Evolutionary conservation across 202 grass and related monocot species (phyloP).

Genomic region (Schoenoplectus tabernaemontani): DNA sequence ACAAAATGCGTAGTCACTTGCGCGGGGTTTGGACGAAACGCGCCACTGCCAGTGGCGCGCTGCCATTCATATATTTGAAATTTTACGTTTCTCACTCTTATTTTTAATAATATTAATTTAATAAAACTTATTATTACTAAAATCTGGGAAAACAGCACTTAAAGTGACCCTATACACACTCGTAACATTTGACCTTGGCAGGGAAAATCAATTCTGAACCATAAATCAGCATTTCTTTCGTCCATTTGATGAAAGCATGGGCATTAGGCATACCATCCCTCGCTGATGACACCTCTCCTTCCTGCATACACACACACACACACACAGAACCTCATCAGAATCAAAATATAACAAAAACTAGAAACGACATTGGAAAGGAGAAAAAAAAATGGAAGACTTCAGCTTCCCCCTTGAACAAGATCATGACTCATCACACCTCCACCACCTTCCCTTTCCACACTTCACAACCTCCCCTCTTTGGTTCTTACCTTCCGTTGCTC

Average conservation of each 20-base stretch:
- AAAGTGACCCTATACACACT: neutral
- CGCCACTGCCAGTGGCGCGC: too few species aligned
- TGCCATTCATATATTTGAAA: too few species aligned
- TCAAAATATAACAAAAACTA: neutral
- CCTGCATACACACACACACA: slow-evolving; percentile 4
- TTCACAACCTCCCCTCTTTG: slow-evolving; percentile 50
- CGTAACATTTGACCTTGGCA: neutral
- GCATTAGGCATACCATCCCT: neutral
- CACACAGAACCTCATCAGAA: neutral
- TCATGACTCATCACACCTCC: slow-evolving; percentile 21
- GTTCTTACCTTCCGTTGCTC: slow-evolving; percentile 31
- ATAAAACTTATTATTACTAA: too few species aligned
- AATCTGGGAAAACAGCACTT: neutral
- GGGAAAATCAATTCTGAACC: neutral
- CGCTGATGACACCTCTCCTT: slow-evolving; percentile 23
- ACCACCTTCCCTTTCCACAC: slow-evolving; percentile 36
- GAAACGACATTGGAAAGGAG: neutral
- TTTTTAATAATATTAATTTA: too few species aligned
- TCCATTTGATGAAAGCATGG: slow-evolving; percentile 14
- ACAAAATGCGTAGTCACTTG: too few species aligned
- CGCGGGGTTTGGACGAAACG: too few species aligned
- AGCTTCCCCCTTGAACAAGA: slow-evolving; percentile 53
- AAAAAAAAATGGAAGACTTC: slow-evolving; percentile 57
- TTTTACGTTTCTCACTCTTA: too few species aligned
- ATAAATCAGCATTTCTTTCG: slow-evolving; percentile 4